Base-by-base conservation (phyloP, 495 filamentous ascomycete species). In the Penicillium canariense region DNA sequence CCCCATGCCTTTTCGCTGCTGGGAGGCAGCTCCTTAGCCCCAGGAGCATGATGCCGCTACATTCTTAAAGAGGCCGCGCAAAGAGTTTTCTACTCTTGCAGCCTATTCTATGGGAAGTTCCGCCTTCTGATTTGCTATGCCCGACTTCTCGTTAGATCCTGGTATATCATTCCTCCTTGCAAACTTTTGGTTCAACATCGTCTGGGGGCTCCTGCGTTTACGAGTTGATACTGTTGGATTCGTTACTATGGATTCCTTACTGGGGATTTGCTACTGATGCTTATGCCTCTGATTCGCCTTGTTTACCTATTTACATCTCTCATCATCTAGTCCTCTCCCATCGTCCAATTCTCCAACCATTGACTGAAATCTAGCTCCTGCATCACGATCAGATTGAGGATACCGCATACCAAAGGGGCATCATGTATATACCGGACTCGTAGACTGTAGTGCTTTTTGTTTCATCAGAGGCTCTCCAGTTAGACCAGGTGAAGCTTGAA, bases 261-360 rank as follows among this genome's bases (percentile, higher is more conserved):
- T 17, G 36, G 36, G 36, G 7, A 40, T 40, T 40, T n/a, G 7
- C 15, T 40, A 40, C 15, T 40, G 36, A 40, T 40, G 36, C 36
- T 40, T n/a, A n/a, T 40, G 36, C 36, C 12, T 40, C 8, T 40
- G 36, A 40, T 40, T 40, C 17, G 15, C 7, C 17, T 40, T 14
- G n/a, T 40, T 17, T 40, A 40, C 36, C 36, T 40, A 40, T 40
- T 40, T 40, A 40, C 36, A 40, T 40, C 36, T 40, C 36, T 40
- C 7, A 40, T 40, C 36, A 20, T 40, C 36, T n/a, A 40, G 36
- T 40, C 36, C 17, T 40, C 36, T 40, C n/a, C 36, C 15, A 17
- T 17, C 36, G 36, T 32, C 30, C 12, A 32, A 32, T 32, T 12
- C 30, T 32, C 30, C 30, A 32, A 32, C 30, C 12, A 6, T 32